phyloP scores from a whole-genome alignment of 352 stramenopile species.

The Globisporangium viniferum region DNA sequence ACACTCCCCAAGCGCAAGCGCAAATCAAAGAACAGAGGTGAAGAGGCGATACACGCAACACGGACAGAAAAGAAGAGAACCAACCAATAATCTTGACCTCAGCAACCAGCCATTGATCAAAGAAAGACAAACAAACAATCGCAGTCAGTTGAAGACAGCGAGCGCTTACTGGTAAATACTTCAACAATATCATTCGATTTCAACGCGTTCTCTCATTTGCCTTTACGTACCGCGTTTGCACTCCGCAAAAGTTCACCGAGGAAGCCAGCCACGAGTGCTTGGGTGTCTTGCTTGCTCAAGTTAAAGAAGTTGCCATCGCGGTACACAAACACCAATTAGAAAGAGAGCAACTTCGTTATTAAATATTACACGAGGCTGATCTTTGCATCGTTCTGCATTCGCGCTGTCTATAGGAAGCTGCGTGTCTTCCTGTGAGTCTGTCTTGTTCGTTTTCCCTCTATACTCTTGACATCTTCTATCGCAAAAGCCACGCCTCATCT shows the following conservation, averaged over 20 bases:
- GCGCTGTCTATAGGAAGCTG: not conserved
- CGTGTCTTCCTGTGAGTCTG: not conserved
- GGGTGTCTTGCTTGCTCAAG: too few relatives aligned
- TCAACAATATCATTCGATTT: too few relatives aligned
- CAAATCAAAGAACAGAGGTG: not conserved
- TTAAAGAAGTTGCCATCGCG: too few relatives aligned
- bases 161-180: too few relatives aligned
- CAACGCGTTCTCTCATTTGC: too few relatives aligned
- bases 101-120: not conserved
- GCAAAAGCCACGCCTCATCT: not conserved
- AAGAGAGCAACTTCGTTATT: constrained; percentile 1
- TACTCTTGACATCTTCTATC: not conserved
- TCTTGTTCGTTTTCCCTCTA: not conserved
- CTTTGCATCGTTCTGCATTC: not conserved
- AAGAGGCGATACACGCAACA: not conserved
- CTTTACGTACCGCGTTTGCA: too few relatives aligned
- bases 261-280: too few relatives aligned
- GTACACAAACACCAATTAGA: too few relatives aligned
- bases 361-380: not conserved
- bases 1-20: not conserved
- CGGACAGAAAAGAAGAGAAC: not conserved
- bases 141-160: too few relatives aligned
- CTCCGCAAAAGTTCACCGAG: too few relatives aligned
- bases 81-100: not conserved
- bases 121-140: too few relatives aligned